Evolutionary conservation across 192 early-diverging fungal genomes (phyloP).

Genomic region (Fimicolochytrium jonesii): DNA sequence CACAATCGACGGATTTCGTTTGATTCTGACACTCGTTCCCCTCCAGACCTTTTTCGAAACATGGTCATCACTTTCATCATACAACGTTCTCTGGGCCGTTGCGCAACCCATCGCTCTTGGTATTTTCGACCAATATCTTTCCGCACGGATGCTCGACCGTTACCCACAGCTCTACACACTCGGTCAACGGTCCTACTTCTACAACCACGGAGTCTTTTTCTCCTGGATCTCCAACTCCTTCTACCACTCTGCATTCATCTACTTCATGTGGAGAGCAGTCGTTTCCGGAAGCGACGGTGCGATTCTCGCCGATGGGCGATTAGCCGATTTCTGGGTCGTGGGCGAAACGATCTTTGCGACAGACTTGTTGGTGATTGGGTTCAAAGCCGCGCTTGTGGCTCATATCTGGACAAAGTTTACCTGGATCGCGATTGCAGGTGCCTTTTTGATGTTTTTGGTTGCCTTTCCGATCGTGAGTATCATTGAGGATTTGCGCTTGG

Average conservation of each 20-base stretch:
- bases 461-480: conserved; percentile 65
- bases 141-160: conserved; percentile 86
- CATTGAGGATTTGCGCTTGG: background rate
- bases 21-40: background rate
- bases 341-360: conserved; percentile 79
- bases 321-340: conserved; percentile 78
- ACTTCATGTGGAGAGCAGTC: conserved; percentile 41
- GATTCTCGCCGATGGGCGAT: conserved; percentile 52
- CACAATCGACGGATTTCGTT: background rate
- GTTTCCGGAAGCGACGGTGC: conserved; percentile 56
- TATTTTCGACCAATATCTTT: conserved; percentile 94
- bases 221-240: conserved; percentile 89
- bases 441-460: conserved; percentile 76
- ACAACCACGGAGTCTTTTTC: conserved; percentile 89
- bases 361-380: conserved; percentile 73
- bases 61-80: conserved; percentile 86
- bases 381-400: conserved; percentile 82
- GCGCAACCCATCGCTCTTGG: conserved; percentile 91
- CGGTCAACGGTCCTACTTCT: conserved; percentile 51
- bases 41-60: conserved; percentile 92
- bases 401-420: conserved; percentile 92
- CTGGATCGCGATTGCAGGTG: conserved; percentile 83
- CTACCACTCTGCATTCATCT: conserved; percentile 81
- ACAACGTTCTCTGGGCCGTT: conserved; percentile 91
- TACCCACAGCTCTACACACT: conserved; percentile 93